Evolutionary conservation across 176 grass and related monocot species (phyloP), one percentile per base, ranked within the genome.

Genomic region (Alloteropsis semialata): DNA sequence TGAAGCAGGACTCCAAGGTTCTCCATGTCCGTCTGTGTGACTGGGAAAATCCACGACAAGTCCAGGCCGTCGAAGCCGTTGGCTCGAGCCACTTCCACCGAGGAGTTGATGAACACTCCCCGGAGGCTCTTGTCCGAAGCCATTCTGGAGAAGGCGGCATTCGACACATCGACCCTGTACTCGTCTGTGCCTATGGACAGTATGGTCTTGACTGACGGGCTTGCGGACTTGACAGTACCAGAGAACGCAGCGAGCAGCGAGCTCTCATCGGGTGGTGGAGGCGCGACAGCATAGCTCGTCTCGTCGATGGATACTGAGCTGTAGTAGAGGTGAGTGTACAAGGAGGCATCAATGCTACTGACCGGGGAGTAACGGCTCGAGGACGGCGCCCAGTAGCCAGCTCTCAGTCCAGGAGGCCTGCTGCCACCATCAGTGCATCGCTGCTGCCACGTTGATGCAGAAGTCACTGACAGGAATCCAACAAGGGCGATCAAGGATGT

Each of bases 281-380:
- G 51, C n/a, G 55, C 30, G 18, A 85, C 50, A 0, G 65, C 19
- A 33, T 66, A 88, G 68, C 75, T 33, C 16, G 33, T 56, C 44
- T 85, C 84, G 15, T 93, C 90, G 55, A 91, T 85, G 65, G 80
- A 81, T 33, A 92, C 63, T 3, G 90, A 87, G 80, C 51, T 91
- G 86, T 96, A 96, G 80, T 92, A 96, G 79, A 96, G 71, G 65
- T 96, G 93, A 59, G 86, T 93, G 76, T 89, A 93, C 64, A 93
- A 67, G 28, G 90, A 89, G 14, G 88, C 16, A 42, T 93, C 78
- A 22, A 92, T 89, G 83, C 53, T 91, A 24, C 54, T 74, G 65
- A 90, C 46, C 70, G 90, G 88, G 19, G 76, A 96, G 62, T 93
- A 89, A 44, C 36, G 86, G 56, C 77, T 72, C 34, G 81, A 67